Conservation (phyloP, 2,329 filamentous ascomycete species). For the Fusarium sterilihyphosum region DNA sequence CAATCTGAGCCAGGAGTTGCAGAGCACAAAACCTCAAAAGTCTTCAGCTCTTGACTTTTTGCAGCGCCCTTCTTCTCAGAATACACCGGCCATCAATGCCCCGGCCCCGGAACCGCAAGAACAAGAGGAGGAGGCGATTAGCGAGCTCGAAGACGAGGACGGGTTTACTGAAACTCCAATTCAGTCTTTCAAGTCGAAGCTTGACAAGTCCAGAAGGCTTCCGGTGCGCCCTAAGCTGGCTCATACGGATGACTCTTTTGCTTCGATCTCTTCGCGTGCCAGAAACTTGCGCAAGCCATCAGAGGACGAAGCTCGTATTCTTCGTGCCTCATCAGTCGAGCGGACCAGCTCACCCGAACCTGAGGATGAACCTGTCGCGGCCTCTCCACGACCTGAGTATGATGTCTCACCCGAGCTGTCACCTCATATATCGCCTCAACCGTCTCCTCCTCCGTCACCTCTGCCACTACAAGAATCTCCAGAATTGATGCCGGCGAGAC, state of each 20-base stretch:
- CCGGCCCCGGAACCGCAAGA: slow-evolving; percentile 9
- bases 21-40: slow-evolving; percentile 34
- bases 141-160: slow-evolving; percentile 62
- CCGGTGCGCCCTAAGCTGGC: slow-evolving; percentile 45
- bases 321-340: slow-evolving; percentile 32
- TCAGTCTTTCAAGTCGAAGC: slow-evolving; percentile 40
- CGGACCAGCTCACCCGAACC: slow-evolving; percentile 31
- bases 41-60: slow-evolving; percentile 37
- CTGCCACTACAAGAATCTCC: slow-evolving; percentile 15
- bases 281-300: slow-evolving; percentile 34
- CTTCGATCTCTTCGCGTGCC: slow-evolving; percentile 25
- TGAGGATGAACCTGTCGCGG: slow-evolving; percentile 27
- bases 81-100: not conserved
- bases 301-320: slow-evolving; percentile 30
- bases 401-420: slow-evolving; percentile 12
- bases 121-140: slow-evolving; percentile 51
- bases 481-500: slow-evolving; percentile 14
- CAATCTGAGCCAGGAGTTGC: slow-evolving; percentile 55
- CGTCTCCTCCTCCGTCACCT: slow-evolving; percentile 1
- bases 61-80: slow-evolving; percentile 15
- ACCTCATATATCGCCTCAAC: slow-evolving; percentile 10
- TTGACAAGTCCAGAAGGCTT: slow-evolving; percentile 23
- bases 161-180: slow-evolving; percentile 33
- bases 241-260: slow-evolving; percentile 37
- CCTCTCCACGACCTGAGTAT: slow-evolving; percentile 24